Percentiles rank a stretch among this genome's conserved stretches.
Evolutionary conservation across 164 flowering plant genomes (phyloP).

Genomic region (Liquidambar formosana): DNA sequence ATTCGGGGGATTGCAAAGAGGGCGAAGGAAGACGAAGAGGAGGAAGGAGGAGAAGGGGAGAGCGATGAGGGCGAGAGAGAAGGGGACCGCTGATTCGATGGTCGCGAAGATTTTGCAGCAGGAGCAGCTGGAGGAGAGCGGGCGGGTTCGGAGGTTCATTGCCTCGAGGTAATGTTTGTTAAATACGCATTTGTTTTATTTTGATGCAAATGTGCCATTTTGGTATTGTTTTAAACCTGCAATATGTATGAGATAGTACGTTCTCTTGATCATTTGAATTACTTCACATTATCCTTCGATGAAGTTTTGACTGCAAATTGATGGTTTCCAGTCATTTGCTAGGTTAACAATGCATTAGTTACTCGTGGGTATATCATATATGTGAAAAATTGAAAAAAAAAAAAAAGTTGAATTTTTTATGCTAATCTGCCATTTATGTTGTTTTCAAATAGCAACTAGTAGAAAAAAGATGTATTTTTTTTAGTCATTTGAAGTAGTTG

Average conservation of each 20-base stretch:
- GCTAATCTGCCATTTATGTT: no score
- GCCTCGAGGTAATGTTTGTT: slow-evolving; percentile 61
- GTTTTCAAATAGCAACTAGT: no score
- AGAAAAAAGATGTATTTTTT: no score
- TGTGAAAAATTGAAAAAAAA: no score
- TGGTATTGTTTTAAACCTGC: neutral
- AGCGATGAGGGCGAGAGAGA: slow-evolving; percentile 36
- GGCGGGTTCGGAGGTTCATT: slow-evolving; percentile 60
- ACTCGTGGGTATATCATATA: neutral
- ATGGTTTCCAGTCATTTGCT: neutral
- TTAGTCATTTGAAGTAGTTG: no score
- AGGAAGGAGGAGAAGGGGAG: slow-evolving; percentile 27
- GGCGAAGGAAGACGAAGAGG: slow-evolving; percentile 38
- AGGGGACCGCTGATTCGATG: slow-evolving; percentile 47
- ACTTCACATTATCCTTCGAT: no score
- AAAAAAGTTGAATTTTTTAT: no score
- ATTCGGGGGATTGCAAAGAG: slow-evolving; percentile 25
- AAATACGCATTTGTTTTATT: neutral
- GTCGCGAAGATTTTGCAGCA: slow-evolving; percentile 60
- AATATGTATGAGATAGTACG: no score
- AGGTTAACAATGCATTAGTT: neutral
- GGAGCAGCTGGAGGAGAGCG: slow-evolving; percentile 83
- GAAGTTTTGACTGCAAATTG: neutral
- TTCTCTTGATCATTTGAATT: no score
- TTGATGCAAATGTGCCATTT: neutral